Base-by-base conservation (phyloP, 169 alveolate species). In the Eimeria brunetti region DNA sequence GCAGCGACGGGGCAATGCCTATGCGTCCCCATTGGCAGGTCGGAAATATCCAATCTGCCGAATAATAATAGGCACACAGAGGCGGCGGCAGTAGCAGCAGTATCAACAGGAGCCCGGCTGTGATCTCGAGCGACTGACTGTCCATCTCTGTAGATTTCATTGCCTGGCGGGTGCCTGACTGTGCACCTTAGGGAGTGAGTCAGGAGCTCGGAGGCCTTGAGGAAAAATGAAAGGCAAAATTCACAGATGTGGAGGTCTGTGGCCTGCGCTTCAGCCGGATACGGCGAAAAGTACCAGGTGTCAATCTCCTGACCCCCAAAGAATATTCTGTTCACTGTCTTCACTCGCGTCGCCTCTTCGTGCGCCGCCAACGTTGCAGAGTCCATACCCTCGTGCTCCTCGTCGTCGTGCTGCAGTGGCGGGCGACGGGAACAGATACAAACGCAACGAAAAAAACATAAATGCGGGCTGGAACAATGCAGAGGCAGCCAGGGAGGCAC, bases 261-360 rank as follows among this genome's bases (percentile, higher is more conserved):
- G 56, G 98, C 97, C 92, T 99, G 99, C 76, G 97, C 99, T 73
- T 98, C 99, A 53, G 98, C 98, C 22, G 99, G 99, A 85, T 98
- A 99, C 46, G 99, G 99, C 49, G 99, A 98, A 96, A 98, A 99
- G 96, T 99, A 91, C 99, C 99, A 99, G 22, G 99, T 98, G 91
- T 98, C 99, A 51, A 99, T 98, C 78, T 97, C 96, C 96, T 96
- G 98, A 83, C 97, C 97, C 18, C 99, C 99, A 56, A 99, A 97
- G 89, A 97, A 98, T 38, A 99, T 98, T 92, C 97, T 97, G 80
- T 98, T 98, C 33, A 99, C 98, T 36, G 99, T 98, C 96, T 98
- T 99, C 78, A 98, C 75, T 95, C 99, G 98, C n/a, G 99, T 99
- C 36, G 98, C 98, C 94, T 98, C 99, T 95, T 99, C 99, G 91